Evolutionary conservation across 202 grass and related monocot species (phyloP), one percentile per base, ranked within the genome.

Genomic region (Setaria italica): DNA sequence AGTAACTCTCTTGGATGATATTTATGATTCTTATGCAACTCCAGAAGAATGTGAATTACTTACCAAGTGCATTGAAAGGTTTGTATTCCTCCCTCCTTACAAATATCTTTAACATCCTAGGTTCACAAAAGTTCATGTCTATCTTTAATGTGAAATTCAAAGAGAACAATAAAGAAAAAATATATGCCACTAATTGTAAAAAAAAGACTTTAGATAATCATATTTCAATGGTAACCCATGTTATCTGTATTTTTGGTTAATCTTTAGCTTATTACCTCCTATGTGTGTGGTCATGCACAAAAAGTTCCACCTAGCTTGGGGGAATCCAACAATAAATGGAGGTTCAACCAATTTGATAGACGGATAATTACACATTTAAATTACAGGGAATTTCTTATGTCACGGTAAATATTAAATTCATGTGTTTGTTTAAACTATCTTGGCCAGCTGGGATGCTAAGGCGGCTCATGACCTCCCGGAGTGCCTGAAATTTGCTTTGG

Each of bases 401-500:
- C 15, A 19, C 25, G n/a, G 1, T 21, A 1, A 1, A 67, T 14
- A 39, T 4, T 56, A 11, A n/a, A 43, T 7, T 81, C n/a, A 19
- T 42, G 8, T 50, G 11, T 37, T 50, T 34, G 34, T 14, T 0
- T 63, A 3, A 62, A 19, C 21, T n/a, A 39, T 50, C 9, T 19
- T 74, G 2, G 51, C 30, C 32, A 83, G 81, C 11, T 83, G 70
- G 81, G 81, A 83, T 74, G 4, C 29, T 11, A 83, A 51, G 19
- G 45, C 30, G 1, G 11, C 25, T 17, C 53, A 37, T 4, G 11
- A 63, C 9, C 70, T 83, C 4, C 56, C 81, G 2, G 70, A 74
- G 11, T 51, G 43, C 19, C 10, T 83, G 43, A 25, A 63, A 29
- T 74, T 64, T 51, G 81, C 81, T 7, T 9, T 74, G 3, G 70